phyloP scores from a whole-genome alignment of 2,329 filamentous ascomycete species.

The Alternaria ethzedia region DNA sequence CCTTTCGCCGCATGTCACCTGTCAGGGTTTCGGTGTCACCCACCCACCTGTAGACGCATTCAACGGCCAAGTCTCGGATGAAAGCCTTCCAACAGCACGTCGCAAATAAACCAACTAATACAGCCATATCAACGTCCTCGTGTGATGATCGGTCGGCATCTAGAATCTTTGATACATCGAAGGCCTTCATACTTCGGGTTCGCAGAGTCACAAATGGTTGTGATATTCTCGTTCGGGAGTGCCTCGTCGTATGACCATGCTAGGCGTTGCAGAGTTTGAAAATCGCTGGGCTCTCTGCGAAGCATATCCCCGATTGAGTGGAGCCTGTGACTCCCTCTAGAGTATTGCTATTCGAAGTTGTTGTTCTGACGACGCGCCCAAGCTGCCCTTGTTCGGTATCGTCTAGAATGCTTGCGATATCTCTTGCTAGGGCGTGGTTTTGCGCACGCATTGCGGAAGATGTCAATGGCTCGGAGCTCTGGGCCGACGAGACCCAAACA shows the following conservation, averaged over 20 bases:
- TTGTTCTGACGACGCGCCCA: neutral
- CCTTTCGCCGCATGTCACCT: neutral
- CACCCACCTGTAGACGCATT: neutral
- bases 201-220: neutral
- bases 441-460: neutral
- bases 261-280: neutral
- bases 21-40: neutral
- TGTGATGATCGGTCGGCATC: neutral
- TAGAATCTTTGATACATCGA: neutral
- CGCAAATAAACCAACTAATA: neutral
- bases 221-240: neutral
- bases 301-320: neutral
- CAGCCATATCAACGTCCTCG: neutral
- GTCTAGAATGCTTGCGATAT: neutral
- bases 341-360: neutral
- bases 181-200: neutral
- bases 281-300: neutral
- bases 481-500: neutral
- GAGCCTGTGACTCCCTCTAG: neutral
- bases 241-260: neutral
- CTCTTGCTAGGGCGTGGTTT: neutral
- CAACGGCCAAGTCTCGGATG: neutral
- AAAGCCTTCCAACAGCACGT: neutral
- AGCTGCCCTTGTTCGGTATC: neutral
- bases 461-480: neutral